Evolutionary conservation across 495 filamentous ascomycete genomes (phyloP).

Genomic region (Hypomontagnella submonticulosa): DNA sequence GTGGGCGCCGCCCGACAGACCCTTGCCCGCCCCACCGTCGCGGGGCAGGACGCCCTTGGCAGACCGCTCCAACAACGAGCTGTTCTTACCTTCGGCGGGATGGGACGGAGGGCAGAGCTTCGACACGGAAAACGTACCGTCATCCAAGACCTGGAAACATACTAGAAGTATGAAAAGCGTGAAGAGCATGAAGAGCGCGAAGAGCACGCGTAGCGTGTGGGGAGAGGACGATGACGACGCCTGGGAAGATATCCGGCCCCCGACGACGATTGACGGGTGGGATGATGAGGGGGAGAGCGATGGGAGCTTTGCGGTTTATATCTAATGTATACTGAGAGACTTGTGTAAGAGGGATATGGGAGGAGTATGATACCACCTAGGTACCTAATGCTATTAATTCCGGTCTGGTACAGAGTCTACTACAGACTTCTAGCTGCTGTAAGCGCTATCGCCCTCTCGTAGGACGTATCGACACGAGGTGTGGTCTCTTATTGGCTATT

Average conservation of each 20-base stretch:
- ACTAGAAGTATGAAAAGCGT: slow-evolving; percentile 31
- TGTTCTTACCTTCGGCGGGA: slow-evolving; percentile 1
- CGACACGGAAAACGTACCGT: slow-evolving; percentile 11
- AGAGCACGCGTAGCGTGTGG: slow-evolving; percentile 38
- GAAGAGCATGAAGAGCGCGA: slow-evolving; percentile 40
- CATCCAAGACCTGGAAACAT: neutral
- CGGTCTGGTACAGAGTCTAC: neutral
- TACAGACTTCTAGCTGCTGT: too few relatives aligned
- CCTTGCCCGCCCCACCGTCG: slow-evolving; percentile 35
- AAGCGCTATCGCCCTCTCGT: too few relatives aligned
- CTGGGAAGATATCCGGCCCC: slow-evolving; percentile 47
- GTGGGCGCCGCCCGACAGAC: slow-evolving; percentile 27
- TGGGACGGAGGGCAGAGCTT: slow-evolving; percentile 5
- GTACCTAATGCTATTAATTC: slow-evolving; percentile 32
- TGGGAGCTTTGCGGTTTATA: slow-evolving; percentile 48
- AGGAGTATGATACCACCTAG: slow-evolving; percentile 37
- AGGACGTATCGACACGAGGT: too few relatives aligned
- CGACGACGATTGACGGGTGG: slow-evolving; percentile 42
- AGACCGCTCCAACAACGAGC: slow-evolving; percentile 33
- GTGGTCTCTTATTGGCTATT: too few relatives aligned
- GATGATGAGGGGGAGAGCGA: slow-evolving; percentile 38
- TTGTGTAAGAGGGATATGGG: neutral
- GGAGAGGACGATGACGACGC: slow-evolving; percentile 38
- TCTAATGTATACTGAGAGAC: slow-evolving; percentile 25
- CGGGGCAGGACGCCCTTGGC: slow-evolving; percentile 15